These are phyloP conservation scores for Suillus bovinus DNA, from an alignment of 768 basidiomycete species.

Conservation along the genomic window DNA sequence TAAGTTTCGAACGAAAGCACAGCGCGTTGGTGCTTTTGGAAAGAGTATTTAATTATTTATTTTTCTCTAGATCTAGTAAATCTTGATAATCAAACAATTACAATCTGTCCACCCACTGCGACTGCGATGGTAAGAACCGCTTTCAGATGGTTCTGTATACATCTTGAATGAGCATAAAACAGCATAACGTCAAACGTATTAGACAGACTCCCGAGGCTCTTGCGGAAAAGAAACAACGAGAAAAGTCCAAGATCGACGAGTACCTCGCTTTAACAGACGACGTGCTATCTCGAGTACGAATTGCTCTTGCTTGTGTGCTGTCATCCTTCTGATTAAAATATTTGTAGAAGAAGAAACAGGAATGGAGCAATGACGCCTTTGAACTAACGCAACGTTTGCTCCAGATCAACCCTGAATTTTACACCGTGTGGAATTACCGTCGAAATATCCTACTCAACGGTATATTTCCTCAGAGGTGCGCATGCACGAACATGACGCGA, in stretches of 20 bases:
- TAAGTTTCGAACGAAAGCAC: not conserved
- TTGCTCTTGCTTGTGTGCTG: constrained; percentile 3
- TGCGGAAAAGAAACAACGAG: constrained; percentile 68
- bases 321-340: constrained; percentile 7
- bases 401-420: constrained; percentile 90
- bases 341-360: constrained; percentile 63
- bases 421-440: constrained; percentile 95
- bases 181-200: constrained; percentile 75
- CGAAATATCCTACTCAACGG: constrained; percentile 74
- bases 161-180: constrained; percentile 7
- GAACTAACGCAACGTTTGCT: constrained; percentile 76
- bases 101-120: no score
- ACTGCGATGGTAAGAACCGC: constrained; percentile 26
- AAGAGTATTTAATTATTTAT: constrained; percentile 1
- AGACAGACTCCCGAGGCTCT: constrained; percentile 57
- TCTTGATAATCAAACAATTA: not conserved
- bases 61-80: not conserved
- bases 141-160: not conserved
- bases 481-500: not conserved
- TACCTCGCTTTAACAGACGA: constrained; percentile 68
- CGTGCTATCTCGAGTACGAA: constrained; percentile 63
- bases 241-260: constrained; percentile 73
- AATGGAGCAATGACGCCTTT: constrained; percentile 76
- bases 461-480: constrained; percentile 67
- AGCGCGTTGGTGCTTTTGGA: no score